phyloP scores from a whole-genome alignment of 805 yeast genomes.

The Maudiozyma pseudohumilis region DNA sequence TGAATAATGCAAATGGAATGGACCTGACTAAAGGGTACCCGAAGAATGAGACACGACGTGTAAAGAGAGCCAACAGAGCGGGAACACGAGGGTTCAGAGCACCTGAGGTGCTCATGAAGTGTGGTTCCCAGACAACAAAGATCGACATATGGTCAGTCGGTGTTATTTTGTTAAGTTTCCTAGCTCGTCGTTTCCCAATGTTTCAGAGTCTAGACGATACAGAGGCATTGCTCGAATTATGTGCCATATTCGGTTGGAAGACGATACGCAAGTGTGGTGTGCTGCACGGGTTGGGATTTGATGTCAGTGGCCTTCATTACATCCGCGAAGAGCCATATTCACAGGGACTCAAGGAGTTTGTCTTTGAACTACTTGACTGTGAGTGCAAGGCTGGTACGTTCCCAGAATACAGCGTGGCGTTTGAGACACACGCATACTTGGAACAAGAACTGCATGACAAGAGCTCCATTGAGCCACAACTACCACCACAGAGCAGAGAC shows the following conservation, averaged over 20 bases:
- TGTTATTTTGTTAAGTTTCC: constrained; percentile 67
- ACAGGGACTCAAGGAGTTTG: constrained; percentile 26
- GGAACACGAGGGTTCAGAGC: constrained; percentile 95
- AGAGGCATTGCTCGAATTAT: constrained; percentile 80
- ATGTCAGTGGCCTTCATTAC: constrained; percentile 44
- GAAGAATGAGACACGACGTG: constrained; percentile 78
- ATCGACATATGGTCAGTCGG: constrained; percentile 93
- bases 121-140: constrained; percentile 71
- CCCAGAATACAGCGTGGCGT: constrained; percentile 63
- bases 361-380: constrained; percentile 19
- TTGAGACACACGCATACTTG: constrained; percentile 48
- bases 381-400: constrained; percentile 45
- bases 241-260: constrained; percentile 67
- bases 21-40: constrained; percentile 57
- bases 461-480: constrained; percentile 19
- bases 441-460: constrained; percentile 29
- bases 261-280: constrained; percentile 68
- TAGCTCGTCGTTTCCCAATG: constrained; percentile 79
- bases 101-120: constrained; percentile 82
- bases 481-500: constrained; percentile 12
- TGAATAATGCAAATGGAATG: constrained; percentile 29
- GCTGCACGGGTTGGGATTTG: constrained; percentile 82
- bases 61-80: constrained; percentile 91
- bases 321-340: constrained; percentile 32
- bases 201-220: constrained; percentile 90